These are phyloP conservation scores for Suillus alpinus DNA, from an alignment of 768 basidiomycete species.

Conservation along the genomic window DNA sequence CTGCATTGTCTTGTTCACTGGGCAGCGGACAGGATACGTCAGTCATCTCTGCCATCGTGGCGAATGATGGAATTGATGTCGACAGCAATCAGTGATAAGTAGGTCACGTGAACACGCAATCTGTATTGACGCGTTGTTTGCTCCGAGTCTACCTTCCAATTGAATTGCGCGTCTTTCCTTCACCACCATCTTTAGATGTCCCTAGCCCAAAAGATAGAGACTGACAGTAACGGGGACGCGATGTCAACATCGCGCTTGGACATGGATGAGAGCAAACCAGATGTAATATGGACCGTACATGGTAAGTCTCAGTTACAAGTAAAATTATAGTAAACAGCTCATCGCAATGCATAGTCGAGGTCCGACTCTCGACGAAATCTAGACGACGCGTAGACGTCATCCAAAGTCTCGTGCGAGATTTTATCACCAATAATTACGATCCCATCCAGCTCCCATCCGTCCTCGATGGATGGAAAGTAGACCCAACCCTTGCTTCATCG, in stretches of 20 bases:
- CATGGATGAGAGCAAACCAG: slow-evolving; percentile 1
- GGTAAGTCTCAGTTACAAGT: slow-evolving; percentile 35
- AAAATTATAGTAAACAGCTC: neutral
- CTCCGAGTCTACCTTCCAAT: neutral
- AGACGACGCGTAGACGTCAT: slow-evolving; percentile 77
- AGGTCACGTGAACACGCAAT: slow-evolving; percentile 32
- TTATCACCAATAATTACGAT: slow-evolving; percentile 53
- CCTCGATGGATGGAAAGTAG: slow-evolving; percentile 77
- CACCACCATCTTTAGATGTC: slow-evolving; percentile 1
- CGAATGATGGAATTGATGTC: neutral
- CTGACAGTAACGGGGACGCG: neutral
- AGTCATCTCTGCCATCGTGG: slow-evolving; percentile 24
- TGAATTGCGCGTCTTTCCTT: slow-evolving; percentile 13
- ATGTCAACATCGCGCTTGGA: slow-evolving; percentile 2
- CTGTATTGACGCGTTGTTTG: slow-evolving; percentile 54
- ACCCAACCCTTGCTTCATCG: slow-evolving; percentile 65
- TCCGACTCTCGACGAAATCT: slow-evolving; percentile 65
- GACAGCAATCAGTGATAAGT: slow-evolving; percentile 3
- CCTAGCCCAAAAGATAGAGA: neutral
- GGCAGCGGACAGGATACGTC: slow-evolving; percentile 22
- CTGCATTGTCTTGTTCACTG: slow-evolving; percentile 10
- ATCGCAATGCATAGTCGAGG: slow-evolving; percentile 61
- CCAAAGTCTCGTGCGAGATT: slow-evolving; percentile 58
- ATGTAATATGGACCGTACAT: slow-evolving; percentile 61
- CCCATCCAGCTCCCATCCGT: slow-evolving; percentile 68